Base-by-base conservation (phyloP, 2,329 filamentous ascomycete genomes). In the Chaetothyriales sp. region DNA sequence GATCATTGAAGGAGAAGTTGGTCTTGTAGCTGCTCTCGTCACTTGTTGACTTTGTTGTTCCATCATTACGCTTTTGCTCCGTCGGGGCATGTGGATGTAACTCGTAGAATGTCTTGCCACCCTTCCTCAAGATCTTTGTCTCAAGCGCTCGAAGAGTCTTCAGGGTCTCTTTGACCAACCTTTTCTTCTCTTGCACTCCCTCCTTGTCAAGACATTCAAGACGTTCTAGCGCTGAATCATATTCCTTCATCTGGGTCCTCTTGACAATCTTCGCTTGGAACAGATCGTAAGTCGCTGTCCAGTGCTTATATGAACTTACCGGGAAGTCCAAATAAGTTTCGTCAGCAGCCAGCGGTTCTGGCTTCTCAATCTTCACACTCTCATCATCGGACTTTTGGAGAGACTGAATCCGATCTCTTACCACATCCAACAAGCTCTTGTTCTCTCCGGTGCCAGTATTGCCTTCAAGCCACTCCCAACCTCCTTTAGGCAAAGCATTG, bases 21-120 rank as follows among this genome's bases (percentile, higher is more conserved):
- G 74, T 70, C 4, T 70, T 63, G 61, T 79, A 84, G 29, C 29
- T 37, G 29, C 4, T 37, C 29, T 37, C 13, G 29, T 1, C 68
- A 65, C 43, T 66, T 64, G 25, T 46, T 56, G 9, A 22, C 4
- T n/a, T 22, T 19, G 18, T 52, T 52, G 28, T 25, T 43, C 1
- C 9, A 18, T 20, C 37, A 40, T 40, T 40, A n/a, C 33, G 13
- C 9, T 52, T 48, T 22, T 58, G 43, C 18, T 61, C 49, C 8
- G 49, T 51, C 13, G 54, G 45, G 13, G 50, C 50, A 1, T 78
- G 69, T 0, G 83, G 83, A 63, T 84, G 66, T 5, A 87, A 67
- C 46, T 89, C 77, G 10, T 66, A 62, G 62, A 86, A 89, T 0
- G 76, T 76, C 65, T 87, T 88, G 1, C 77, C 86, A 0, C 77